phyloP scores from a whole-genome alignment of 192 early-diverging fungal genomes.

The Glomus cerebriforme region DNA sequence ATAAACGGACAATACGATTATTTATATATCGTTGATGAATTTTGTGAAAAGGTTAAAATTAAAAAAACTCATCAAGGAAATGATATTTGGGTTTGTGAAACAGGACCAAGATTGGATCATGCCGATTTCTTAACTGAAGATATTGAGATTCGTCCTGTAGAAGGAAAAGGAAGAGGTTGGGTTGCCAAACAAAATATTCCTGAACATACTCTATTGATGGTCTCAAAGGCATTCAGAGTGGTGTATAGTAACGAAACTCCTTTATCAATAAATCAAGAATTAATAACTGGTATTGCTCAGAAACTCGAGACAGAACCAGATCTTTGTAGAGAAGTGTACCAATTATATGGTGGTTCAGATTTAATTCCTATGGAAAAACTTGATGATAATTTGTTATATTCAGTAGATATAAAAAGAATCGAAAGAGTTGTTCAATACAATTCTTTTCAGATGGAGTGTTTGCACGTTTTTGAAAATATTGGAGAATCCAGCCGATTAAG shows the following conservation, averaged over 20 bases:
- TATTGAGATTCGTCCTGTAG: background rate
- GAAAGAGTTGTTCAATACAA: background rate
- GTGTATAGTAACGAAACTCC: background rate
- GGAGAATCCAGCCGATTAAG: too few species aligned
- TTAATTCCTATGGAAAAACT: background rate
- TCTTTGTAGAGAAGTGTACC: background rate
- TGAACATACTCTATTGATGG: slow-evolving; percentile 9
- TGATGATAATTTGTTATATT: too few species aligned
- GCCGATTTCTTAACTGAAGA: slow-evolving; percentile 4
- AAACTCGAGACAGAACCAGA: background rate
- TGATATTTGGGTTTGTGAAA: background rate
- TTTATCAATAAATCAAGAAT: background rate
- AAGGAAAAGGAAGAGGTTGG: slow-evolving; percentile 6
- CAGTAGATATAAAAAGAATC: background rate
- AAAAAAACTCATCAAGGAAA: too few species aligned
- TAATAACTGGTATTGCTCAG: background rate
- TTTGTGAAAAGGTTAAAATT: background rate
- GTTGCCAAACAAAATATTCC: background rate
- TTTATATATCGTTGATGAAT: background rate
- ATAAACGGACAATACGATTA: background rate
- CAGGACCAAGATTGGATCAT: background rate
- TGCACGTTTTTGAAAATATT: too few species aligned
- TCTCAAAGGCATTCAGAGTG: background rate
- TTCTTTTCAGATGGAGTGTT: too few species aligned
- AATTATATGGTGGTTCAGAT: slow-evolving; percentile 3